phyloP scores from a whole-genome alignment of 2,329 filamentous ascomycete species.

The Furcasterigmium sp. region DNA sequence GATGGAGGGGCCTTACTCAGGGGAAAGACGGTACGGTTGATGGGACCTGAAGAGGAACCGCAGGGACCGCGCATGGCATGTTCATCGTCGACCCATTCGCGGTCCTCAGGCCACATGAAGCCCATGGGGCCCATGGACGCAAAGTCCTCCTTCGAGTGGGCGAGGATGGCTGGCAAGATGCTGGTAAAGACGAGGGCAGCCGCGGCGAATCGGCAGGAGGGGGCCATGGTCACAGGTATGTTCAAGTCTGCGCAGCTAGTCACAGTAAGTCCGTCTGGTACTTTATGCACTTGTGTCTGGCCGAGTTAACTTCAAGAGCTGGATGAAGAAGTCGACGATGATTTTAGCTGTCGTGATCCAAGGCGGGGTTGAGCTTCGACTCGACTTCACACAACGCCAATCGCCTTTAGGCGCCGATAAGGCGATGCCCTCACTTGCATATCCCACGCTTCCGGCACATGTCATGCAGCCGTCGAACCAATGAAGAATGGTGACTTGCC shows the following conservation, averaged over 20 bases:
- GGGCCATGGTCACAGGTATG: neutral
- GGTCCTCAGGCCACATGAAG: slow-evolving; percentile 3
- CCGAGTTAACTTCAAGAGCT: too few relatives aligned
- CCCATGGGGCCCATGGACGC: slow-evolving; percentile 6
- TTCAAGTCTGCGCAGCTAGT: too few relatives aligned
- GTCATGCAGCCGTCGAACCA: neutral
- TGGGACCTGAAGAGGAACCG: neutral
- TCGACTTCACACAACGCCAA: too few relatives aligned
- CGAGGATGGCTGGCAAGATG: neutral
- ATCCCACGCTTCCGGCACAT: neutral
- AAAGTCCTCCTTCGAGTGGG: neutral
- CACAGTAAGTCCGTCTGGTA: too few relatives aligned
- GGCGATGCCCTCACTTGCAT: too few relatives aligned
- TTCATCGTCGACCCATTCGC: neutral
- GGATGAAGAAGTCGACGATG: too few relatives aligned
- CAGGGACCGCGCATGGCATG: slow-evolving; percentile 1
- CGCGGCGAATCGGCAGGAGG: neutral
- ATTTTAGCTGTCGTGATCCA: too few relatives aligned
- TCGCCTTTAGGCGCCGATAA: too few relatives aligned
- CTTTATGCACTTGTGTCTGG: too few relatives aligned
- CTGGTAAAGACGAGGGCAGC: neutral
- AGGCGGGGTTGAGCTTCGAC: too few relatives aligned
- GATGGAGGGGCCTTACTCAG: neutral
- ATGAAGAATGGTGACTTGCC: neutral
- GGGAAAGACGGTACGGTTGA: slow-evolving; percentile 1